Base-by-base conservation (phyloP, 75 land plant species). In the Picea glauca region DNA sequence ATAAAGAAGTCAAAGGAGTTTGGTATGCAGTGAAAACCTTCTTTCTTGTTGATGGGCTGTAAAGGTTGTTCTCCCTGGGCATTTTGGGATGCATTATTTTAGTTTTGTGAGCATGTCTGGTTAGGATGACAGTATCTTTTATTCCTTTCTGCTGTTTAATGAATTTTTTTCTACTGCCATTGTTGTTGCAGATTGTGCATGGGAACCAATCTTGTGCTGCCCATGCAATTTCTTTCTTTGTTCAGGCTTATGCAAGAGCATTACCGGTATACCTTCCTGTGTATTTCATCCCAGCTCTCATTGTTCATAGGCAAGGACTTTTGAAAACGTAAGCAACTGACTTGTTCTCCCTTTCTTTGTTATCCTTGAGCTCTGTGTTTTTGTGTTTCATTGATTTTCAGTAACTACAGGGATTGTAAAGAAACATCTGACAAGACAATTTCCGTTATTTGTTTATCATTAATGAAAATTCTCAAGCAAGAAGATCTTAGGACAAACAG, bases 231-330 rank as follows among this genome's bases (percentile, higher is more conserved):
- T 80, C 86, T 35, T 94, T 94, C 78, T 84, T 92, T 80, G 56
- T 84, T 68, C 86, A 88, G 82, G 93, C 93, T 15, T 96, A 96
- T 83, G 64, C 78, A 74, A 91, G 99, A 85, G 88, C 99, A 54
- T 66, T 96, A 60, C 97, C 97, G 58, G 98, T 96, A 43, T 96
- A 96, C 80, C 79, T 96, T 65, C 99, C 99, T 15, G 98, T 96
- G 0, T 96, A 96, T 80, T 76, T 96, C 46, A 82, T 94, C 78
- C 99, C 99, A 78, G 99, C 99, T 65, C 85, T 96, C 21, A 92
- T 96, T 76, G 99, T 96, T 77, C 99, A 96, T 84, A 90, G 99
- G 56, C 88, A 88, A 79, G 95, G 79, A 59, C 90, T 96, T 23
- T 75, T 91, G 72, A 88, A 83, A 78, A 87, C 87, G 99, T 90